phyloP scores from a whole-genome alignment of 2,329 filamentous ascomycete genomes.

The Penicillium sp. region DNA sequence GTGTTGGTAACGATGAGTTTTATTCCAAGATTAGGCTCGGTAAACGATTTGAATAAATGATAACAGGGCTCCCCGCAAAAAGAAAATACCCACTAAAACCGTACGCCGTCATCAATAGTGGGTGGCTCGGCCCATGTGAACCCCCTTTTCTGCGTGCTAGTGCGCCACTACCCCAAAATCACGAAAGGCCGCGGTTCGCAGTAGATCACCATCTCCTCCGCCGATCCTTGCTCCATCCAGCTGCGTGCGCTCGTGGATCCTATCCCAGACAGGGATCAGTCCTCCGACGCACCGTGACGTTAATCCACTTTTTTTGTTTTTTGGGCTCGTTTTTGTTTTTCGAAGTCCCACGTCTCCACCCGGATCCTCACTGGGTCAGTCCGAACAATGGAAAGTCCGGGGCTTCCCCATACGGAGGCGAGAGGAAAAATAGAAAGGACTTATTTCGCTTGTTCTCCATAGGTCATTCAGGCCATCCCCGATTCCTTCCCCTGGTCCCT shows the following conservation, averaged over 20 bases:
- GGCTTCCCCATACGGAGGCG: conserved; percentile 1
- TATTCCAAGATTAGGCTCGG: neutral
- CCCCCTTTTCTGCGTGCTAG: conserved; percentile 1
- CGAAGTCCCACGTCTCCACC: neutral
- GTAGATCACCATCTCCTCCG: conserved; percentile 23
- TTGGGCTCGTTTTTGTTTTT: neutral
- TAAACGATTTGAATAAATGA: neutral
- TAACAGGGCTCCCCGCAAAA: neutral
- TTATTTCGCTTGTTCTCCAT: conserved; percentile 5
- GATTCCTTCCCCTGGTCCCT: neutral
- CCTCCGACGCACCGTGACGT: conserved; percentile 14
- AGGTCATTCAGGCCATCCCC: conserved; percentile 1
- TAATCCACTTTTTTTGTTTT: conserved; percentile 7
- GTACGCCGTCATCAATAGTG: neutral
- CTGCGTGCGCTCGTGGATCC: conserved; percentile 11
- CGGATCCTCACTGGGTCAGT: neutral
- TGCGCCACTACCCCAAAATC: neutral
- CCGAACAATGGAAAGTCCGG: conserved; percentile 8
- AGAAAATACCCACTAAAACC: neutral
- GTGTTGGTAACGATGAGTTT: neutral
- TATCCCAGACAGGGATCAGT: conserved; percentile 16
- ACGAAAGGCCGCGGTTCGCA: conserved; percentile 20
- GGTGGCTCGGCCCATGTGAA: conserved; percentile 21
- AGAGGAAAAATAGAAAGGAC: neutral
- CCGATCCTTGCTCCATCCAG: conserved; percentile 17